These are phyloP conservation scores for Astrothelium macrocarpum DNA, from an alignment of 495 filamentous ascomycete genomes.

Conservation along the genomic window DNA sequence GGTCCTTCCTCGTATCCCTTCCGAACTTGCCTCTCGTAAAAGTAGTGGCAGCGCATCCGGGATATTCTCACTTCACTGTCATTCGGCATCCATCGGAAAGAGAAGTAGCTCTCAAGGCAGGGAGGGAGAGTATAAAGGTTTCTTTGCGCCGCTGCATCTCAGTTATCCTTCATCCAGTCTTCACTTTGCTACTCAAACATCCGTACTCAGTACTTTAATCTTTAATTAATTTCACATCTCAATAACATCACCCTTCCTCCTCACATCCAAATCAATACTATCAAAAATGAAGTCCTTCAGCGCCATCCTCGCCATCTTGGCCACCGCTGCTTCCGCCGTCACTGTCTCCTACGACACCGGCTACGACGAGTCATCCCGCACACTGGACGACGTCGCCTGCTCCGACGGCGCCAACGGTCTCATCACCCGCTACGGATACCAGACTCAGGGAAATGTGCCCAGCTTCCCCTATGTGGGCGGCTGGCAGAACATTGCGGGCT, in stretches of 20 bases:
- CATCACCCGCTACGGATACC: conserved; percentile 39
- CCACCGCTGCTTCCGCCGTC: conserved; percentile 5
- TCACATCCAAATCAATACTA: conserved; percentile 28
- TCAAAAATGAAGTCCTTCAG: conserved; percentile 3
- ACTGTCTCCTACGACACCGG: conserved; percentile 48
- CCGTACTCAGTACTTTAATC: not conserved
- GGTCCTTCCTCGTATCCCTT: not conserved
- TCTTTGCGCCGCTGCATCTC: not conserved
- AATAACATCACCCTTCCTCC: conserved; percentile 4
- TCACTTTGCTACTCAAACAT: not conserved
- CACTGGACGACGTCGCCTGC: conserved; percentile 43
- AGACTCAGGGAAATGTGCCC: conserved; percentile 40
- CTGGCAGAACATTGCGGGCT: conserved; percentile 46
- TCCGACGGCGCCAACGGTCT: conserved; percentile 52
- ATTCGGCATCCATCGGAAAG: not conserved
- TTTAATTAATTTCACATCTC: not conserved
- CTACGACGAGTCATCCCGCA: conserved; percentile 43
- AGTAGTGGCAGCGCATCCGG: not conserved
- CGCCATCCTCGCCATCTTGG: conserved; percentile 7
- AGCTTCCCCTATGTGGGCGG: conserved; percentile 56
- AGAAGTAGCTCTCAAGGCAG: not conserved
- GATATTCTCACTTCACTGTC: not conserved
- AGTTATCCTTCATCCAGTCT: not conserved
- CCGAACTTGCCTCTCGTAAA: not conserved
- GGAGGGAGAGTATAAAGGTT: not conserved